Evolutionary conservation across 2,329 filamentous ascomycete species (phyloP).

Genomic region (Elsinoe perseae): DNA sequence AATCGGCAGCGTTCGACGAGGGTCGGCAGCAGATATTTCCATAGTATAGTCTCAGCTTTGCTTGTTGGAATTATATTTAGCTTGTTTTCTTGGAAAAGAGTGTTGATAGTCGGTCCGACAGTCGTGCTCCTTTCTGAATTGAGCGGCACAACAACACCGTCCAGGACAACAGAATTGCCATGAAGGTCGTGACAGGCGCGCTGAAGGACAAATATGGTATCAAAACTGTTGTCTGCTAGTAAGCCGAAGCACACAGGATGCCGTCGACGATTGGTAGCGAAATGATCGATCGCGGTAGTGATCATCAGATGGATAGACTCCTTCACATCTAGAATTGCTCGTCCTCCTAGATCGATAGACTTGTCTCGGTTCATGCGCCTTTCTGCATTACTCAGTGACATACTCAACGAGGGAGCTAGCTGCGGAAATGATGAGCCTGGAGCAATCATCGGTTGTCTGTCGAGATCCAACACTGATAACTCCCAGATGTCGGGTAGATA

Average conservation of each 20-base stretch:
- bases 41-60: conserved; percentile 26
- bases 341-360: conserved; percentile 19
- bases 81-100: neutral
- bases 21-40: conserved; percentile 29
- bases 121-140: conserved; percentile 16
- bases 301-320: conserved; percentile 13
- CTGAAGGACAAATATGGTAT: conserved; percentile 25
- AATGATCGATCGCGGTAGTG: neutral
- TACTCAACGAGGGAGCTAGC: neutral
- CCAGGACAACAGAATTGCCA: conserved; percentile 28
- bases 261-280: neutral
- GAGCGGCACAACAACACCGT: conserved; percentile 30
- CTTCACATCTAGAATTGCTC: conserved; percentile 11
- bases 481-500: neutral
- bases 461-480: neutral
- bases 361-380: neutral
- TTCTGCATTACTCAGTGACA: conserved; percentile 5
- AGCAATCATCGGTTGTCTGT: neutral
- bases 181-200: conserved; percentile 29
- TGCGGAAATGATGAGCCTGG: conserved; percentile 9
- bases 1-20: conserved; percentile 33
- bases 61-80: neutral
- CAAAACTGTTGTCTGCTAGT: neutral
- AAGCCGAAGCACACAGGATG: neutral
- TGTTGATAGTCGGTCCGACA: neutral